Base-by-base conservation (phyloP, 164 flowering plant species). In the Annona cherimola region DNA sequence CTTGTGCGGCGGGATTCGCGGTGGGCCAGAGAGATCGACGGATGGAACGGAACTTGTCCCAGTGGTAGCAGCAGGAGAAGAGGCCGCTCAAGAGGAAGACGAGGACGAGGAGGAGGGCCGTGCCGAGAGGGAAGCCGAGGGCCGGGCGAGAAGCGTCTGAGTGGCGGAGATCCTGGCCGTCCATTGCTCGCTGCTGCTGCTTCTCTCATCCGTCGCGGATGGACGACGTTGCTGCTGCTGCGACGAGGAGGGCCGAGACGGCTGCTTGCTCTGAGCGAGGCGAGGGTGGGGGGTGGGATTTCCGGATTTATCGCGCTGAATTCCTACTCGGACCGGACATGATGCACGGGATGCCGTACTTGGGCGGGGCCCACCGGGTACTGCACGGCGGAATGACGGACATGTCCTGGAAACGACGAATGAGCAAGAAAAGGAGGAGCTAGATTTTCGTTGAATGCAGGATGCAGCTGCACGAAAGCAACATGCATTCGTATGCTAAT, bases 21-120 rank as follows among this genome's bases (percentile, higher is more conserved):
- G 45, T 4, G 71, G 62, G 69, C 62, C 85, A 67, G 50, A 74
- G 69, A n/a, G 86, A 74, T 4, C 84, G 83, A 50, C 97, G 92
- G 70, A 90, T 83, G 2, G 90, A 79, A 6, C 88, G 80, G 70
- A 91, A 81, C 78, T 90, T 90, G 69, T 94, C 98, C 97, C 98
- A 91, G 81, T 94, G 97, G 82, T 94, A 94, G 76, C 98, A 94
- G 75, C 96, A 94, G 16, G 97, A 90, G 86, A 94, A 90, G 77
- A 91, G 77, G 0, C 96, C 98, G 63, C 96, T 91, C 45, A 94
- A 60, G 84, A 84, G 83, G 86, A 94, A 91, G 18, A 91, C 84
- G 74, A 88, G 60, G 70, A 90, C 75, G 73, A 94, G 64, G 9
- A 94, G 83, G 1, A 94, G 81, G 1, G 93, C 97, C 0, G 93